A percentile compares a stretch with the other conserved stretches of the same genome.
phyloP scores from a whole-genome alignment of 108 stramenopile species.

The Pinguiococcus pyrenoidosus region DNA sequence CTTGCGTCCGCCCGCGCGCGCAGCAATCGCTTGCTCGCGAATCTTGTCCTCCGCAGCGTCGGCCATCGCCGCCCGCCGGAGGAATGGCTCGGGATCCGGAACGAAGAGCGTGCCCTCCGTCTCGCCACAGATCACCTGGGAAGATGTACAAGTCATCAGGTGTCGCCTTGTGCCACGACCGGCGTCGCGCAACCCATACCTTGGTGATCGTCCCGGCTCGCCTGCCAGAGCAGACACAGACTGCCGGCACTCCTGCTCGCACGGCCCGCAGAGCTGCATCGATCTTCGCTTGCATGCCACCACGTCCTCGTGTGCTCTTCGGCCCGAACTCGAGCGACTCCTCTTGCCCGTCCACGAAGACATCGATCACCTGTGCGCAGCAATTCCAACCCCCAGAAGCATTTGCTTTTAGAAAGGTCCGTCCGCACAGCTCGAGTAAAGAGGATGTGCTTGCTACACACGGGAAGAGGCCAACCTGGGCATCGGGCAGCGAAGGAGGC shows the following conservation, averaged over 20 bases:
- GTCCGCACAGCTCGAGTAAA: too few species aligned
- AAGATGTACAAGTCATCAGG: too few species aligned
- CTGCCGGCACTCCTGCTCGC: constrained; percentile 51
- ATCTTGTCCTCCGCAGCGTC: constrained; percentile 7
- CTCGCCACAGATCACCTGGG: too few species aligned
- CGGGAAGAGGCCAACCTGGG: too few species aligned
- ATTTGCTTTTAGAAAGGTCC: too few species aligned
- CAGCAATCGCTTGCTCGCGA: constrained; percentile 48
- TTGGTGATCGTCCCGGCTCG: too few species aligned
- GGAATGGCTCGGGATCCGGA: constrained; percentile 1
- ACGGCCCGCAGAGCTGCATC: constrained; percentile 67
- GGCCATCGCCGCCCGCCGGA: neutral
- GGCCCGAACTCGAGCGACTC: constrained; percentile 62
- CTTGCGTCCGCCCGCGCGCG: constrained; percentile 31
- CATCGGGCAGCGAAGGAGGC: constrained; percentile 58
- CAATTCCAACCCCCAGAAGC: too few species aligned
- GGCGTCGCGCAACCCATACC: too few species aligned
- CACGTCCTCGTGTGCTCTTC: constrained; percentile 60
- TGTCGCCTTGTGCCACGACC: too few species aligned
- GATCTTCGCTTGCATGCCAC: constrained; percentile 56
- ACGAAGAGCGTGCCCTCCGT: constrained; percentile 15
- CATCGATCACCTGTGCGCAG: too few species aligned
- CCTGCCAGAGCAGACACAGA: too few species aligned
- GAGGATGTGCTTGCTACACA: too few species aligned
- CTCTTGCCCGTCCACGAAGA: constrained; percentile 27